Conservation (phyloP, 257 asterid species). For the Marsdenia floribunda region DNA sequence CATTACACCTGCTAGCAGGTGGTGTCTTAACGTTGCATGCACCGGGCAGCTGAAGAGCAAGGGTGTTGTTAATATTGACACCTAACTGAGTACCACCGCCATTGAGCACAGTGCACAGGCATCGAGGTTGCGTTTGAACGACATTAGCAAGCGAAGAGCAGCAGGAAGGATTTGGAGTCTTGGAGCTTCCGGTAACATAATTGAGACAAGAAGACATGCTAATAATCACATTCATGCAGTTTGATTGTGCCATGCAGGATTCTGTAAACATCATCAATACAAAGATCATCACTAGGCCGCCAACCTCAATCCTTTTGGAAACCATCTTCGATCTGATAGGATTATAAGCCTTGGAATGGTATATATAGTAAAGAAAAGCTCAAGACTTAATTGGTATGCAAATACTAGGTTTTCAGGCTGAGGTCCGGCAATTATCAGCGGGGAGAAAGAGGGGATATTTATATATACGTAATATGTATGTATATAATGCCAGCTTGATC, state of each 20-base stretch:
- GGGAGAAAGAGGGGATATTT: conserved; percentile 1
- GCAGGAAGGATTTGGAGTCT: conserved; percentile 47
- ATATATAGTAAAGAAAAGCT: neutral
- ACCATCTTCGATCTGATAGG: conserved; percentile 31
- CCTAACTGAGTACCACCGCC: conserved; percentile 50
- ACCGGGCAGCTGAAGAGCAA: conserved; percentile 49
- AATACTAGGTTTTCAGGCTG: neutral
- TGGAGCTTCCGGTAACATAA: conserved; percentile 49
- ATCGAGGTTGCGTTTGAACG: conserved; percentile 51
- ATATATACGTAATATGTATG: neutral
- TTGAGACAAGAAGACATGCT: conserved; percentile 66
- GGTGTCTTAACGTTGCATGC: conserved; percentile 58
- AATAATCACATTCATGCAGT: conserved; percentile 42
- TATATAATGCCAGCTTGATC: too few species aligned
- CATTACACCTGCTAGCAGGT: conserved; percentile 49
- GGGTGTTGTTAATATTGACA: conserved; percentile 47
- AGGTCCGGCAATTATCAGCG: conserved; percentile 2
- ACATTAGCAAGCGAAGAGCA: conserved; percentile 53
- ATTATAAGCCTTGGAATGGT: neutral
- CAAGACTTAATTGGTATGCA: neutral
- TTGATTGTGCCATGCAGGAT: conserved; percentile 41
- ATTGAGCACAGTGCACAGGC: conserved; percentile 53
- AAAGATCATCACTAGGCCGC: conserved; percentile 1
- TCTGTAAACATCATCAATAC: conserved; percentile 14
- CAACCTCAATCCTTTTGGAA: conserved; percentile 22